These are phyloP conservation scores for Scleroderma citrinum DNA, from an alignment of 768 basidiomycete genomes.

Conservation along the genomic window DNA sequence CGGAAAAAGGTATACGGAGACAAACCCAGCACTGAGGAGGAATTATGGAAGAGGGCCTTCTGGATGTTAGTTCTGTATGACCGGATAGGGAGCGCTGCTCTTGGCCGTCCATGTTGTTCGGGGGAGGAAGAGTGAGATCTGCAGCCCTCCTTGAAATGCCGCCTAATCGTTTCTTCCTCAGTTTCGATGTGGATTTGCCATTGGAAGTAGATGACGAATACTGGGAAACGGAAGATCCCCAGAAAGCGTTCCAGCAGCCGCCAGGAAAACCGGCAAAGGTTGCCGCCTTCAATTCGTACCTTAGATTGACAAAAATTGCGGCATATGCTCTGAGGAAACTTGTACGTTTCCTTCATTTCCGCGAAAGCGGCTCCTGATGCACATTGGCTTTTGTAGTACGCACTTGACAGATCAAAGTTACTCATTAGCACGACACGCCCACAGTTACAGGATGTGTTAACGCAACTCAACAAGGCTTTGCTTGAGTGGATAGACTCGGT, in stretches of 20 bases:
- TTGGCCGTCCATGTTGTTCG: conserved; percentile 52
- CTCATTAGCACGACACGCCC: conserved; percentile 46
- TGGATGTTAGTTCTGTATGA: conserved; percentile 65
- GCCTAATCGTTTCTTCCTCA: conserved; percentile 26
- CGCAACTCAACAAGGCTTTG: conserved; percentile 63
- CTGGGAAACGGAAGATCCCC: conserved; percentile 54
- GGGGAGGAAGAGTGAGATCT: conserved; percentile 61
- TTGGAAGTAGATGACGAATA: conserved; percentile 80
- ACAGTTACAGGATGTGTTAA: conserved; percentile 54
- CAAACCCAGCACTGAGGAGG: conserved; percentile 48
- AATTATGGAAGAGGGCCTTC: conserved; percentile 76
- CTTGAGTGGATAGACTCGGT: conserved; percentile 67
- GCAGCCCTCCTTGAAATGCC: neutral
- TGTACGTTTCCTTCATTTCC: conserved; percentile 33
- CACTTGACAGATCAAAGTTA: conserved; percentile 59
- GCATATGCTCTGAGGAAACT: conserved; percentile 66
- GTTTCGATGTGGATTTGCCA: conserved; percentile 79
- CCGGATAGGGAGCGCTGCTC: conserved; percentile 43
- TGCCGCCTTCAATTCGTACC: conserved; percentile 55
- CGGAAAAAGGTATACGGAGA: conserved; percentile 50
- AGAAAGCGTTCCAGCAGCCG: conserved; percentile 62
- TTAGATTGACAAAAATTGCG: conserved; percentile 64
- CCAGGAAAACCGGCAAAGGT: conserved; percentile 49
- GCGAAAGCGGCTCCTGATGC: neutral
- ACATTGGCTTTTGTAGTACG: conserved; percentile 47